Evolutionary conservation across 352 stramenopile species (phyloP), one percentile per base, ranked within the genome.

Genomic region (Thraustochytrium striatum): DNA sequence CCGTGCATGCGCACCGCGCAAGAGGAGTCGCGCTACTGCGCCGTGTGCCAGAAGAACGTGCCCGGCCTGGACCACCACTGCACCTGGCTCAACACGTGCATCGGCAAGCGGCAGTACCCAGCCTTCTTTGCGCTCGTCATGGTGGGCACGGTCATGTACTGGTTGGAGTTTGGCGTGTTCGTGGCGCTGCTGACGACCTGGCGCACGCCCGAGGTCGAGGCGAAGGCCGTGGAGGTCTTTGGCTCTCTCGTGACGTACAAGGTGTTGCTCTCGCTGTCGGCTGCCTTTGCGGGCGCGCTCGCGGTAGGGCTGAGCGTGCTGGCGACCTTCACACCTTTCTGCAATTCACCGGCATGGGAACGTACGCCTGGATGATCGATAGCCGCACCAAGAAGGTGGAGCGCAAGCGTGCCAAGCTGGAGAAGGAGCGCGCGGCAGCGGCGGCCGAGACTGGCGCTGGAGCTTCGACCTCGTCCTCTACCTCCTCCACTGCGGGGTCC

Each of bases 71-170:
- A 93, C 57, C 89, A 93, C 78, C 89, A 93, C 80, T 93, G 89
- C 84, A 92, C 89, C 25, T 93, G 89, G 79, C 84, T 93, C 61
- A 93, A 93, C 79, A 93, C 89, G 3, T 92, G 89, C 82, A 92
- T 93, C 57, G 88, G 86, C 11, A 88, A 91, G 72, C 89, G 82
- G 72, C 92, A 93, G 80, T 93, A 93, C 81, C 88, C 90, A 61
- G 84, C 89, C 3, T 94, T 94, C 61, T 94, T 91, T 81, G 87
- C 83, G 30, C 80, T 94, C 13, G 88, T 93, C n/a, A 38, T 57
- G 1, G 52, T 79, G 7, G 78, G 78, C 43, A 81, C 65, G 9
- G 32, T 75, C 35, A 75, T 75, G 65, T 75, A 52, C 50, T 75
- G 65, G 65, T 75, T 75, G 11, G 44, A 75, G 30, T 35, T 50